Conservation (phyloP, 139 green algal genomes). For the Monoraphidium neglectum region DNA sequence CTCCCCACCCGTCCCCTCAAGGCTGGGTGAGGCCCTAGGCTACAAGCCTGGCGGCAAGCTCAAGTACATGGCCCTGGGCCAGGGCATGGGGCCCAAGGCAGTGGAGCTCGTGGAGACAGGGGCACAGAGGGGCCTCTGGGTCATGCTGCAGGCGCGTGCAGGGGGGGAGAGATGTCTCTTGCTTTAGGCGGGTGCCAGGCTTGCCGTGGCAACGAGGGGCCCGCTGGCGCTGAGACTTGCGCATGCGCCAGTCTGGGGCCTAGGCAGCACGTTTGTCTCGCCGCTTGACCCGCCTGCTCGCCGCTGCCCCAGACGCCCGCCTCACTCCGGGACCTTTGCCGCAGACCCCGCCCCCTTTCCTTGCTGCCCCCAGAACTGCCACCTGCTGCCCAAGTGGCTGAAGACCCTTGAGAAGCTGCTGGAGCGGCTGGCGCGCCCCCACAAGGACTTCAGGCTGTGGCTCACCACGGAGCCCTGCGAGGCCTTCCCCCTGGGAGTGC, state of each 20-base stretch:
- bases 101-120: slow-evolving; percentile 80
- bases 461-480: slow-evolving; percentile 84
- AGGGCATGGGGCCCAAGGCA: slow-evolving; percentile 89
- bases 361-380: slow-evolving; percentile 86
- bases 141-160: slow-evolving; percentile 73
- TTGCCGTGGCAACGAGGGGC: too few relatives aligned
- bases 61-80: slow-evolving; percentile 92
- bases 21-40: slow-evolving; percentile 87
- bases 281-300: too few relatives aligned
- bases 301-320: too few relatives aligned
- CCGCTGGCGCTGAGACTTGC: too few relatives aligned
- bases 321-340: too few relatives aligned
- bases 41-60: slow-evolving; percentile 84
- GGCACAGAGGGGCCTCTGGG: slow-evolving; percentile 74
- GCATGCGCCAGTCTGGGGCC: too few relatives aligned
- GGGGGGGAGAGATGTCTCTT: too few relatives aligned
- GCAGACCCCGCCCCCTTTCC: too few relatives aligned
- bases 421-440: slow-evolving; percentile 68
- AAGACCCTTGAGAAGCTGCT: slow-evolving; percentile 79
- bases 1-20: neutral
- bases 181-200: too few relatives aligned
- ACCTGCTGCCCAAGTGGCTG: slow-evolving; percentile 85
- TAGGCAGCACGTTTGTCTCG: too few relatives aligned
- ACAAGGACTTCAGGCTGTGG: slow-evolving; percentile 88
- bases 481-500: slow-evolving; percentile 77